Base-by-base conservation (phyloP, 2,329 filamentous ascomycete genomes). In the Diaporthe ampelina region DNA sequence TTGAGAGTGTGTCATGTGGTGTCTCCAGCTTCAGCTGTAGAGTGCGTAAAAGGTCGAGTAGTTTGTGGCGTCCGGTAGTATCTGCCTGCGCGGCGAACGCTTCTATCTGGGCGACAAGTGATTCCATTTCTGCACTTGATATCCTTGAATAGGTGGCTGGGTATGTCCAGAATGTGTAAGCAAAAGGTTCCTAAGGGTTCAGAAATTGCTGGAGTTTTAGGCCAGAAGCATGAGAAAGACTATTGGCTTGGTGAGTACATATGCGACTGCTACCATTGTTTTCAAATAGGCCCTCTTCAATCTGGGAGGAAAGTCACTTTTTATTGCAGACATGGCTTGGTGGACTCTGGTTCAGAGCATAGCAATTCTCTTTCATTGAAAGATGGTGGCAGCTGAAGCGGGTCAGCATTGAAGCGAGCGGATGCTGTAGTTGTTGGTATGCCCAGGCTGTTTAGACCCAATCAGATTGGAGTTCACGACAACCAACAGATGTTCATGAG, bases 1-100 rank as follows among this genome's bases (percentile, higher is more conserved):
- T 73, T 15, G 73, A 73, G 10, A 76, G 65, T 3, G 75, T 73
- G 29, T 77, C 74, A 32, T 74, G 76, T 4, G 74, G 75, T 26
- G 56, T 76, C 32, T 77, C 75, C 1, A 77, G 59, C n/a, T 56
- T 50, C 6, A 76, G 56, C 50, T 77, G 75, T 24, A 77, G 72
- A 15, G 19, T 35, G 8, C 63, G 59, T 17, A 76, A 37, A 15
- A 45, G 37, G 52, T 76, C 75, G 21, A 76, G 76, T 0, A 76
- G 21, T 40, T 73, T 54, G 15, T 71, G 56, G 1, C 69, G 43
- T 4, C 69, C 69, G 4, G 56, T 32, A 29, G n/a, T 7, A 17
- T 71, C 69, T 6, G 69, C 57, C 32, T 71, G 69, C 4, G 48
- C 7, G 1, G 56, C 56, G 3, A 40, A 10, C 5, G 43, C 26